Evolutionary conservation across 139 green algal genomes (phyloP), one percentile per base, ranked within the genome.

Genomic region (Eudorina sp.): DNA sequence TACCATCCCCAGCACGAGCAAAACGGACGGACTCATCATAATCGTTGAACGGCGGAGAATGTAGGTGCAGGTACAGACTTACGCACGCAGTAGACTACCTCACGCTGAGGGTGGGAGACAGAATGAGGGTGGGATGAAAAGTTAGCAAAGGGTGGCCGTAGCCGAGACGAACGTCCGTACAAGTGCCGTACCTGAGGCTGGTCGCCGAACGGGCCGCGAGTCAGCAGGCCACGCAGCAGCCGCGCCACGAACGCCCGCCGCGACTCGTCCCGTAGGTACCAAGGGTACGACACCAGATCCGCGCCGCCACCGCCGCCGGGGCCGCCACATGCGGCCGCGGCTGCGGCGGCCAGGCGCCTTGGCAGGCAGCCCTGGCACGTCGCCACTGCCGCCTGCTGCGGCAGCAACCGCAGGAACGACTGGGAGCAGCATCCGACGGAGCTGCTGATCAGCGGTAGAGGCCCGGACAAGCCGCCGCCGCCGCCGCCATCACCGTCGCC

Each of bases 181-280:
- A n/a, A n/a, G n/a, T n/a, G n/a, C n/a, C n/a, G n/a, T n/a, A 88
- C 80, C 48, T 76, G 60, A 19, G 51, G 83, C 74, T 74, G 40
- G 41, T 85, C 78, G 7, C 7, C 38, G 58, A 31, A 58, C 7
- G 78, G 55, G 11, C 40, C 83, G 3, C 38, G 51, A 4, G 40
- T 1, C n/a, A 89, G 23, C 34, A 92, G 83, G 3, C 38, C 19
- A n/a, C 51, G 27, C 69, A 92, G 79, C 78, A 89, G 5, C 1
- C 79, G 53, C 6, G 85, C 70, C 69, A 92, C 53, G 18, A 90
- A 86, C 11, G 45, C 69, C 16, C 89, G 64, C 31, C 85, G 51
- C 3, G 60, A 70, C 62, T 90, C 85, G 40, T 86, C 18, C 58
- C 21, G 55, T 45, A 78, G 45, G 25, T 73, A 73, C 88, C 88